phyloP scores from a whole-genome alignment of 179 eudicot species.

The Beta corolliflora region DNA sequence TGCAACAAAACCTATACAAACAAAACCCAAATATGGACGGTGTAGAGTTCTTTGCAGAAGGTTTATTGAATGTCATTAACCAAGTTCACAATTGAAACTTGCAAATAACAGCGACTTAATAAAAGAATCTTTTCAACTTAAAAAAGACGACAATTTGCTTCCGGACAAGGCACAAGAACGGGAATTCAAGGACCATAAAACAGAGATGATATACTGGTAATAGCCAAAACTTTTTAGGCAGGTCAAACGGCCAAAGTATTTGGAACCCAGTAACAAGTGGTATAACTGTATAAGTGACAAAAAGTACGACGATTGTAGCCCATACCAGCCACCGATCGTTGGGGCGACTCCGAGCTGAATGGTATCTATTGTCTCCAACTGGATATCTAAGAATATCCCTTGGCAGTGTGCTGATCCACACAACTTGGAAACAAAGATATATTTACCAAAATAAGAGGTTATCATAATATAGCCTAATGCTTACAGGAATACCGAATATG shows the following conservation, averaged over 20 bases:
- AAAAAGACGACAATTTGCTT: background rate
- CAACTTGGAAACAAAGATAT: background rate
- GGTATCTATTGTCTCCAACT: background rate
- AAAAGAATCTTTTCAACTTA: too few relatives aligned
- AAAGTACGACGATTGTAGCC: background rate
- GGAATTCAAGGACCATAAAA: background rate
- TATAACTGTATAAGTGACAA: background rate
- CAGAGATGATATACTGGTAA: background rate
- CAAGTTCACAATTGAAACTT: background rate
- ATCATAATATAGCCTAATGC: too few relatives aligned
- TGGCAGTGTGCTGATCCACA: background rate
- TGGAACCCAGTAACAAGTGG: background rate
- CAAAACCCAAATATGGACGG: background rate
- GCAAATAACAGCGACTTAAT: background rate
- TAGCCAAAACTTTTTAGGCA: background rate
- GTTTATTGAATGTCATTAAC: background rate
- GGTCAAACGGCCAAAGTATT: background rate
- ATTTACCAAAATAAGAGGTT: background rate
- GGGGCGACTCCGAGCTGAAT: background rate
- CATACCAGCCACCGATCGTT: slow-evolving; percentile 1
- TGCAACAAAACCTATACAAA: background rate
- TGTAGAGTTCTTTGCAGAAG: background rate
- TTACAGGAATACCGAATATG: background rate
- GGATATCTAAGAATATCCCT: background rate
- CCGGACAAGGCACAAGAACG: background rate